These are phyloP conservation scores for Dryas alaskensis DNA, from an alignment of 306 rosid genomes.

Conservation along the genomic window DNA sequence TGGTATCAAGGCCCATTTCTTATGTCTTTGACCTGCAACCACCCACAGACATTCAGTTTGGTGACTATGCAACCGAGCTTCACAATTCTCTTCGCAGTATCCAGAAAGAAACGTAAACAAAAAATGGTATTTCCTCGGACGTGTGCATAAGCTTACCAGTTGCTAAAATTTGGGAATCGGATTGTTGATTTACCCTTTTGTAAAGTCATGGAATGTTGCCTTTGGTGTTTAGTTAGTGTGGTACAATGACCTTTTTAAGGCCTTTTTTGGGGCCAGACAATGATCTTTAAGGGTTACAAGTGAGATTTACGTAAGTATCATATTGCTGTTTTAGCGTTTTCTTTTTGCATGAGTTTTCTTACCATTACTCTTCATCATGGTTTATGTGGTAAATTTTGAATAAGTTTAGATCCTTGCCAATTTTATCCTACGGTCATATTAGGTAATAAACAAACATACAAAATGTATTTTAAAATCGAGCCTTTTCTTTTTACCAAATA, in stretches of 20 bases:
- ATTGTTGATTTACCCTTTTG: not conserved
- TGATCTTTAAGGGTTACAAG: not conserved
- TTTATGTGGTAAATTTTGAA: too few relatives aligned
- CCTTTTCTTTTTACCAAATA: too few relatives aligned
- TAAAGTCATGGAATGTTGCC: not conserved
- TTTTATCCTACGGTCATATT: too few relatives aligned
- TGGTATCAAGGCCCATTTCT: slow-evolving; percentile 53
- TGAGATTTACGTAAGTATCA: too few relatives aligned
- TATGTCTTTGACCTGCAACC: slow-evolving; percentile 57
- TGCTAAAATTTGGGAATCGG: not conserved
- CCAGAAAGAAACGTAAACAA: slow-evolving; percentile 10
- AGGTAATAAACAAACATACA: too few relatives aligned
- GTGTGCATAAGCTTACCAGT: not conserved
- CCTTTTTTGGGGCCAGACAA: not conserved
- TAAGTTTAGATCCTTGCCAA: too few relatives aligned
- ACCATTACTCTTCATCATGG: too few relatives aligned
- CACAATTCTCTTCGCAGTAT: slow-evolving; percentile 25
- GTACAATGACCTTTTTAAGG: too few relatives aligned
- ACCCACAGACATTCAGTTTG: slow-evolving; percentile 42
- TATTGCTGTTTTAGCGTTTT: too few relatives aligned
- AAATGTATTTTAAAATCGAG: too few relatives aligned
- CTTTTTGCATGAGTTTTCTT: too few relatives aligned
- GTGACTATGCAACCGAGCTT: slow-evolving; percentile 38
- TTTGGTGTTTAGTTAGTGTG: not conserved
- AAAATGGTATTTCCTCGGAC: not conserved